Base-by-base conservation (phyloP, 352 stramenopile genomes). In the Globisporangium acanthophoron region DNA sequence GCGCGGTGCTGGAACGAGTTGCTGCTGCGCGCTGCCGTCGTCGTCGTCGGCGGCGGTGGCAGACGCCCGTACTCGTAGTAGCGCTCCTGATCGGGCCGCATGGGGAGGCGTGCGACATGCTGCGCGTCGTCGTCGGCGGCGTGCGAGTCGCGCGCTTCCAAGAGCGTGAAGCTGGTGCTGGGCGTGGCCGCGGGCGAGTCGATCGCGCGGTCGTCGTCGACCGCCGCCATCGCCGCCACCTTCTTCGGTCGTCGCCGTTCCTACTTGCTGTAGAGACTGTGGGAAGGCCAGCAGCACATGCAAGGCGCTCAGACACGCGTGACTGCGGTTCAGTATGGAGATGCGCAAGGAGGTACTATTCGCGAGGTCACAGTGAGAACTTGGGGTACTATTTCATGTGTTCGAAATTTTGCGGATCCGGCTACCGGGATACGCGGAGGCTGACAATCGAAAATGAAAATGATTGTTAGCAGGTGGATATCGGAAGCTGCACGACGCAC, bases 121-220 rank as follows among this genome's bases (percentile, higher is more conserved):
- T 59, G 37, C 6, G 15, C 33, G 54, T 27, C 35, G 13, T 15
- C 18, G 47, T 56, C 48, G 52, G 60, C 41, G 2, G 37, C 31
- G 44, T 52, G 49, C 40, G 71, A 78, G 41, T 70, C 57, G 54
- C 70, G 66, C 46, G 71, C 77, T 51, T 90, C 79, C 11, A 90
- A 62, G 20, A 90, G 66, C 52, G 73, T 72, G 64, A 90, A 90
- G 61, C 80, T 88, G 56, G 80, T 68, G 58, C 61, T 64, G n/a
- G 75, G 77, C 55, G 75, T 85, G 21, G 64, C 39, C 31, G 63
- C 39, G 24, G 59, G 65, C 49, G 62, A 54, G 37, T 49, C 62
- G n/a, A 49, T 5, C 20, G 44, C 37, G 37, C 37, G 12, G 31
- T 31, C 49, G 49, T 43, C 24, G 24, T 65, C 47, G 12, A 58